phyloP scores from a whole-genome alignment of 441 rosid species.

The Populus hybrid region DNA sequence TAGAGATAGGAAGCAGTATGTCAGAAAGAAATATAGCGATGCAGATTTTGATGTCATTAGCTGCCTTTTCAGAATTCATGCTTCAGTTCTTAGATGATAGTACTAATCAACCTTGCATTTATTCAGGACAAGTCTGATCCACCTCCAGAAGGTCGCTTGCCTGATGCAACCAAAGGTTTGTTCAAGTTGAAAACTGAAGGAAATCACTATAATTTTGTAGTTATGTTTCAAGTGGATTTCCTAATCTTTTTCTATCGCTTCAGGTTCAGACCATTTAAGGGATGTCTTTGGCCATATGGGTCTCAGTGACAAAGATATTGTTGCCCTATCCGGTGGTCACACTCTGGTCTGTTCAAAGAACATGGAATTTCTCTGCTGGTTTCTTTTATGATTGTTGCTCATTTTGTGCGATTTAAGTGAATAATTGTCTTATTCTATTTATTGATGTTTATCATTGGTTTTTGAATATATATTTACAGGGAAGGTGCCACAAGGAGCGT shows the following conservation, averaged over 20 bases:
- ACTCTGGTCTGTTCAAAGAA: conserved; percentile 51
- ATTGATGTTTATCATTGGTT: neutral
- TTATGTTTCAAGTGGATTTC: neutral
- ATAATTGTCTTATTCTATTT: neutral
- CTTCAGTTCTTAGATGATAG: neutral
- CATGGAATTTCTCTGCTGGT: neutral
- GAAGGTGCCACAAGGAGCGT: conserved; percentile 85
- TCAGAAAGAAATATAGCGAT: neutral
- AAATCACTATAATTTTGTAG: neutral
- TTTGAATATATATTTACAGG: conserved; percentile 34
- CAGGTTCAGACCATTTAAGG: conserved; percentile 76
- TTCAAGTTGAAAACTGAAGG: neutral
- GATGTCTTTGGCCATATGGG: conserved; percentile 77
- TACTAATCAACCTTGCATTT: conserved; percentile 15
- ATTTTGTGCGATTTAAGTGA: neutral
- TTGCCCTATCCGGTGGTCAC: conserved; percentile 90
- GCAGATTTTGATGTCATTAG: neutral
- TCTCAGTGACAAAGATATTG: conserved; percentile 79
- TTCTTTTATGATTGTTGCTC: neutral
- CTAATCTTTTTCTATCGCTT: neutral
- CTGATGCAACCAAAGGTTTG: conserved; percentile 67
- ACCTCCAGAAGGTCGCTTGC: too few relatives aligned
- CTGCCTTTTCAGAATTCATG: neutral
- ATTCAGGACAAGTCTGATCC: too few relatives aligned
- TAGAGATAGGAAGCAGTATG: neutral